Evolutionary conservation across 805 yeast species (phyloP), one percentile per base, ranked within the genome.

Genomic region (Yarrowia sp.): DNA sequence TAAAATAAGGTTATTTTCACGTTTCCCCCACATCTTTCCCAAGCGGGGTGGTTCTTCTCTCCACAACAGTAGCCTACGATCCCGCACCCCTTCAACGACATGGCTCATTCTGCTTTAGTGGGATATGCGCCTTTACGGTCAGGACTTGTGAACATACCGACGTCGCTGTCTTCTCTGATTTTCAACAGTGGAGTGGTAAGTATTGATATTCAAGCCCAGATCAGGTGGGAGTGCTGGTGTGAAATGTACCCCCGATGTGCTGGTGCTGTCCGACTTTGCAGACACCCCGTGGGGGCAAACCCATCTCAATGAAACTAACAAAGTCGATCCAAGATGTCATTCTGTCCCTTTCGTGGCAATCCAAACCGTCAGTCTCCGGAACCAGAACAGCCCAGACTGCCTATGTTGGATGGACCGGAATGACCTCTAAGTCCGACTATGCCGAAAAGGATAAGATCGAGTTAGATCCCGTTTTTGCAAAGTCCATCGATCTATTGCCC

Each of bases 391-490:
- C 69, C 35, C 67, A 67, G 32, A 70, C 67, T 22, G 79, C 74
- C 4, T 87, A 82, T 71, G 82, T 86, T 19, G 92, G 92, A 3
- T 89, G 92, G 92, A 81, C 89, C 14, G 92, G 92, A 1, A 79
- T 85, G 81, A 76, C 80, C 14, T 70, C 76, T 15, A 69, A 75
- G 42, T 64, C 67, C 10, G 64, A 48, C 12, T 42, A 45, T 3
- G 36, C 42, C 19, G 69, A 45, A 8, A 70, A 72, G 3, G 70
- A 72, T 38, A 70, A 77, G 2, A 63, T 91, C 5, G 92, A 89
- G 71, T 79, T 91, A 10, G 97, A 91, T 74, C 87, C 93, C 0
- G 75, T 82, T 0, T 87, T 88, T 75, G 94, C 92, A 0, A 79
- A 77, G 46, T 73, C 83, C 0, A 74, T 88, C 40, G 82, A 81